Base-by-base conservation (phyloP, 2,329 filamentous ascomycete species). In the Pseudovirgaria hyperparasitica region DNA sequence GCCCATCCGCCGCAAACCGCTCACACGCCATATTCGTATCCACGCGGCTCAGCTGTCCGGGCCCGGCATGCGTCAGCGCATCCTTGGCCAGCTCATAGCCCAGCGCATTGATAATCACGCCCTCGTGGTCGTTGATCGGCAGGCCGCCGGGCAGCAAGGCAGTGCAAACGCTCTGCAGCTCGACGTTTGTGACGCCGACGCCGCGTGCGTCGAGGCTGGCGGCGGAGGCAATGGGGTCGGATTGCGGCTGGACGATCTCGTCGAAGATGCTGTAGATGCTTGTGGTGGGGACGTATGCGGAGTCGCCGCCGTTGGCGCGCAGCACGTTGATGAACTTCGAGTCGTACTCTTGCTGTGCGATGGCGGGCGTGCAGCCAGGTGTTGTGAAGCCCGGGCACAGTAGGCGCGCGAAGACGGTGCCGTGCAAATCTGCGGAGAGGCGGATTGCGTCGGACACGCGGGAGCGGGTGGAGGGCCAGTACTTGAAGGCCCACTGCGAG, bases 401-500 rank as follows among this genome's bases (percentile, higher is more conserved):
- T 2, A 48, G 32, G 23, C 55, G 48, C 11, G 53, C 55, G 2
- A 57, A 29, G 2, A 53, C 26, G 0, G 63, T 66, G 23, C 65
- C 66, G 28, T 60, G 56, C 39, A 67, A 72, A 37, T 70, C 67
- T 2, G 66, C 55, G 7, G 58, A 62, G 24, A 71, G 52, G 23
- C 62, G 55, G 21, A 73, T 53, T 41, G 67, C 60, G 40, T 72
- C 60, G n/a, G 52, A 52, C 2, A 63, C 55, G 1, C 50, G 45
- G 3, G 34, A 35, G 4, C 59, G 56, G 2, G 61, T 65, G 1
- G 59, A 65, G 0, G 65, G 65, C 62, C 63, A 72, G 50, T 68
- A 71, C 35, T 70, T 70, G 35, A 68, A 50, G 0, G 62, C 65
- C 70, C 68, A 72, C 41, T 73, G 69, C 0, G 60, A 52, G 31